Conservation (phyloP, 1,284 basidiomycete genomes). For the Spongiforma sp. region DNA sequence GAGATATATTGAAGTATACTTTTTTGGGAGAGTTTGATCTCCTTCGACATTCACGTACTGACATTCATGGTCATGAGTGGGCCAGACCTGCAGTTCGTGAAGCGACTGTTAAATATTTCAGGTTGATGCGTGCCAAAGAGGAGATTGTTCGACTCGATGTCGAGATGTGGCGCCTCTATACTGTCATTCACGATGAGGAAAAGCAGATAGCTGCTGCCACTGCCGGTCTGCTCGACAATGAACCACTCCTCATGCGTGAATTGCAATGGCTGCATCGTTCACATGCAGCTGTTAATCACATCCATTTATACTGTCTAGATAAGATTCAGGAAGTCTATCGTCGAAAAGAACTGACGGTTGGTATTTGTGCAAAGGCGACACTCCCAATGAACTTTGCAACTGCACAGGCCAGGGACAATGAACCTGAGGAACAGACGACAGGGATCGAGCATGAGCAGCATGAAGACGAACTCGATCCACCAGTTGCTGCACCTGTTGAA, state of each 20-base stretch:
- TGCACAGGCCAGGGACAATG: too few species aligned
- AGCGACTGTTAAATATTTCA: background rate
- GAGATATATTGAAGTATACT: conserved; percentile 5
- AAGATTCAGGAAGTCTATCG: background rate
- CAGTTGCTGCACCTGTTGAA: too few species aligned
- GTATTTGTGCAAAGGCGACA: too few species aligned
- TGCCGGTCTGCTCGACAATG: background rate
- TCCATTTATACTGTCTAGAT: background rate
- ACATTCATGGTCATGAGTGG: background rate
- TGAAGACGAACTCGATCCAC: too few species aligned
- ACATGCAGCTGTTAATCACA: background rate
- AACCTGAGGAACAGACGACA: too few species aligned
- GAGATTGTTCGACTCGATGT: background rate
- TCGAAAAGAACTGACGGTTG: background rate
- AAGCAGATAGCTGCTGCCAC: too few species aligned
- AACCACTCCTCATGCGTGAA: background rate
- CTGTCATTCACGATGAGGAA: background rate
- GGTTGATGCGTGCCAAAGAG: background rate
- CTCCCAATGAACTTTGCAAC: too few species aligned
- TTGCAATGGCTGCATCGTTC: background rate
- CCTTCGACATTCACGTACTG: background rate
- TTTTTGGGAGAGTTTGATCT: conserved; percentile 3
- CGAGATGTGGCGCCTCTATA: background rate
- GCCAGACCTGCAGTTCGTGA: background rate
- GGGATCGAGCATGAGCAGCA: too few species aligned